Conservation (phyloP, 169 alveolate genomes). For the Cryptosporidium ryanae region DNA sequence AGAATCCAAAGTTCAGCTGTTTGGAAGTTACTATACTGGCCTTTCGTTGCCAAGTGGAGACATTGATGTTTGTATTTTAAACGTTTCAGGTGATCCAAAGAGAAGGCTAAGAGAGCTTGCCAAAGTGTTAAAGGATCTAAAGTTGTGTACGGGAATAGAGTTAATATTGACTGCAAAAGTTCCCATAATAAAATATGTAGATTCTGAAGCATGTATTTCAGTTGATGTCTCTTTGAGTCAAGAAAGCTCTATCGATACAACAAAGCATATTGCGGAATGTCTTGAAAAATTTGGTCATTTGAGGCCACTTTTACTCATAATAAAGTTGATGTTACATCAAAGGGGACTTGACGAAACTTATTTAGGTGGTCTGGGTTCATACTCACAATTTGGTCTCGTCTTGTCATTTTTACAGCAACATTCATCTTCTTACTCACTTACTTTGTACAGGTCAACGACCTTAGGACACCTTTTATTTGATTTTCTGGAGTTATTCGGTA, state of each 20-base stretch:
- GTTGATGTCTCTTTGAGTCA: constrained; percentile 79
- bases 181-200: constrained; percentile 77
- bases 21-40: constrained; percentile 75
- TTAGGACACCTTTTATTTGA: constrained; percentile 75
- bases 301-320: constrained; percentile 77
- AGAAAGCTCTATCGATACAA: constrained; percentile 76
- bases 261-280: constrained; percentile 73
- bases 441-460: constrained; percentile 46
- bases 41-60: constrained; percentile 75
- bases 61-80: constrained; percentile 70
- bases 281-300: constrained; percentile 73
- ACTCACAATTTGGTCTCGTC: constrained; percentile 76
- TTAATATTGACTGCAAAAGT: constrained; percentile 78
- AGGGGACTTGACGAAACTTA: constrained; percentile 77
- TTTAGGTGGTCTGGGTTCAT: constrained; percentile 81
- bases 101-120: constrained; percentile 72
- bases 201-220: constrained; percentile 76
- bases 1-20: constrained; percentile 70
- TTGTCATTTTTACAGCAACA: constrained; percentile 76
- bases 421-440: constrained; percentile 71
- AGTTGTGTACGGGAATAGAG: constrained; percentile 74
- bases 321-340: constrained; percentile 76
- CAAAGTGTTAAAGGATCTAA: constrained; percentile 50
- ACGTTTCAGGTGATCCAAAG: constrained; percentile 68
- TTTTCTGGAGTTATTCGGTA: constrained; percentile 73